Percentiles rank a stretch among this genome's conserved stretches.
phyloP scores from a whole-genome alignment of 176 grass and related monocot species.

The Oryza punctata region DNA sequence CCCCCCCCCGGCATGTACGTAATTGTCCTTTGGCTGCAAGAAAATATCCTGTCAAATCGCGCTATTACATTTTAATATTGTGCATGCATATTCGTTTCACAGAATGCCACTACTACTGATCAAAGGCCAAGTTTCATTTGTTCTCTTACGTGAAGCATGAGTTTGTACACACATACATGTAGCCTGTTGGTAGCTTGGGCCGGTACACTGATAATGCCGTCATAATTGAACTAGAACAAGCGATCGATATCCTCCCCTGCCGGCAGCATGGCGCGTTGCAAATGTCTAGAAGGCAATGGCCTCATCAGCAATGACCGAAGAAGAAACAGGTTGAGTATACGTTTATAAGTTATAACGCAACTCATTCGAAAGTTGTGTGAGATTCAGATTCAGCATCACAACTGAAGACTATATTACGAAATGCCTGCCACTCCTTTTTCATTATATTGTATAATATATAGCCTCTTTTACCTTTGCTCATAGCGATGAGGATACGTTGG shows the following conservation, averaged over 20 bases:
- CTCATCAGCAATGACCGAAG: slow-evolving; percentile 30
- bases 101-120: neutral
- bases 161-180: neutral
- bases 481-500: neutral
- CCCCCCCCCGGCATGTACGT: neutral
- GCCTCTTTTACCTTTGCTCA: neutral
- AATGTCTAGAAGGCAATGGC: slow-evolving; percentile 37
- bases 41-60: slow-evolving; percentile 30
- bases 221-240: slow-evolving; percentile 20
- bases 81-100: neutral
- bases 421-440: neutral
- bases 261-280: slow-evolving; percentile 8
- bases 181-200: slow-evolving; percentile 14
- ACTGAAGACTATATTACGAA: neutral
- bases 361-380: neutral
- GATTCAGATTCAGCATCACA: neutral
- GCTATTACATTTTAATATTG: neutral
- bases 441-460: neutral
- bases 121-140: slow-evolving; percentile 27
- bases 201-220: slow-evolving; percentile 12
- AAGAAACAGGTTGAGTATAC: slow-evolving; percentile 21
- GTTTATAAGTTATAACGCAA: neutral
- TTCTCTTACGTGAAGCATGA: slow-evolving; percentile 39
- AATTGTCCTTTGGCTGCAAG: neutral
- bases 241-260: neutral